Percentiles rank a stretch among this genome's conserved stretches.
phyloP scores from a whole-genome alignment of 75 land plant species.

The Pinus tabuliformis region DNA sequence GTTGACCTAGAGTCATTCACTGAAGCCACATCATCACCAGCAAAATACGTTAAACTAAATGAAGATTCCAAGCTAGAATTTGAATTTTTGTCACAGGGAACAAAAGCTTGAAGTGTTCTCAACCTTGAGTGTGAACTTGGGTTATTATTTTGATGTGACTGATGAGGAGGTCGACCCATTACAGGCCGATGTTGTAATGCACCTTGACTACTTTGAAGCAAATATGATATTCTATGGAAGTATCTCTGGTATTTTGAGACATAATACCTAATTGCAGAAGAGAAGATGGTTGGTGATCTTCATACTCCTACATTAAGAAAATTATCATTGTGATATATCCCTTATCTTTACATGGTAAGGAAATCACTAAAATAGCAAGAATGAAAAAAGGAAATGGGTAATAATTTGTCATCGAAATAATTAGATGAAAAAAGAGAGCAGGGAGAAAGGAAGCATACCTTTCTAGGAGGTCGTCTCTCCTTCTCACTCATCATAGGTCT shows the following conservation, averaged over 20 bases:
- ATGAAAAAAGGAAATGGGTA: no score
- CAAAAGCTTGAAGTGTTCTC: background rate
- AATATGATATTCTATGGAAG: background rate
- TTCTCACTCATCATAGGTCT: slow-evolving; percentile 12
- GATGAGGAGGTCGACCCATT: background rate
- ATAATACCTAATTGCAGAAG: slow-evolving; percentile 1
- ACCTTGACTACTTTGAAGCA: slow-evolving; percentile 4
- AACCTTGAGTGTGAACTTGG: slow-evolving; percentile 5
- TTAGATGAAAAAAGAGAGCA: background rate
- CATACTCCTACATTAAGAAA: background rate
- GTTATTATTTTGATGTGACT: slow-evolving; percentile 1
- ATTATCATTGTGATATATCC: background rate
- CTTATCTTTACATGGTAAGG: background rate
- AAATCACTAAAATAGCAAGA: background rate
- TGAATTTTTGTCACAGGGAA: background rate
- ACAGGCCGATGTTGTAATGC: background rate
- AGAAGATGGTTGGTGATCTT: slow-evolving; percentile 3
- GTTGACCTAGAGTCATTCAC: background rate
- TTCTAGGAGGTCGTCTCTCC: slow-evolving; percentile 10
- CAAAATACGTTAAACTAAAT: background rate
- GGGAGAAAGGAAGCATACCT: slow-evolving; percentile 23
- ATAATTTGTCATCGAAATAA: background rate
- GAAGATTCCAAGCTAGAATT: background rate
- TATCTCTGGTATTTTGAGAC: slow-evolving; percentile 2
- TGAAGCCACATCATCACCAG: background rate